phyloP scores from a whole-genome alignment of 2,329 filamentous ascomycete species.

The Akanthomyces muscarius region DNA sequence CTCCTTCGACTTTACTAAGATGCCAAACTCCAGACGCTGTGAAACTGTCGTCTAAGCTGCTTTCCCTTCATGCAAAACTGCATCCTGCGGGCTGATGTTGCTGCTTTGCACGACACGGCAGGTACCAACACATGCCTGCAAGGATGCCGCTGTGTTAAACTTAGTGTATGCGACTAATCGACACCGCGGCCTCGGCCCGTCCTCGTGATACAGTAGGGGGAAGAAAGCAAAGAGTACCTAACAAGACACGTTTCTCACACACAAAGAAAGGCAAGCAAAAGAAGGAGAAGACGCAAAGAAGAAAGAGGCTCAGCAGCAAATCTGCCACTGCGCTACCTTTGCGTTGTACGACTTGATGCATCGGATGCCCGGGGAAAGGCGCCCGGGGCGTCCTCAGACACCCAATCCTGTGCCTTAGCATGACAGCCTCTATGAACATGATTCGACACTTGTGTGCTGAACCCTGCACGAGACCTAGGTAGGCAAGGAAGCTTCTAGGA shows the following conservation, averaged over 20 bases:
- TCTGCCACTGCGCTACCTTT: no score
- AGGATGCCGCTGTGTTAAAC: neutral
- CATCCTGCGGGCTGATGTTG: neutral
- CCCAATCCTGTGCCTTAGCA: no score
- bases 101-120: neutral
- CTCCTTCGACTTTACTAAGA: neutral
- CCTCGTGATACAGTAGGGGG: neutral
- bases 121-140: neutral
- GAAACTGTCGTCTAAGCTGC: no score
- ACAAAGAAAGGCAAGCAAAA: neutral
- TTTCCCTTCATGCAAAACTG: neutral
- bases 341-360: no score
- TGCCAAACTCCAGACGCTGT: neutral
- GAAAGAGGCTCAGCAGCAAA: neutral
- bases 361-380: no score
- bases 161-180: neutral
- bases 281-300: neutral
- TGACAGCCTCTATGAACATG: no score
- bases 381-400: no score
- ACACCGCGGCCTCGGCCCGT: conserved; percentile 12
- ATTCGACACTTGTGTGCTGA: no score
- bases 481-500: no score
- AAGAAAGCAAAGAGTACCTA: neutral
- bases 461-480: no score
- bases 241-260: neutral